These are phyloP conservation scores for Clonostachys solani DNA, from an alignment of 2,329 filamentous ascomycete species.

Conservation along the genomic window DNA sequence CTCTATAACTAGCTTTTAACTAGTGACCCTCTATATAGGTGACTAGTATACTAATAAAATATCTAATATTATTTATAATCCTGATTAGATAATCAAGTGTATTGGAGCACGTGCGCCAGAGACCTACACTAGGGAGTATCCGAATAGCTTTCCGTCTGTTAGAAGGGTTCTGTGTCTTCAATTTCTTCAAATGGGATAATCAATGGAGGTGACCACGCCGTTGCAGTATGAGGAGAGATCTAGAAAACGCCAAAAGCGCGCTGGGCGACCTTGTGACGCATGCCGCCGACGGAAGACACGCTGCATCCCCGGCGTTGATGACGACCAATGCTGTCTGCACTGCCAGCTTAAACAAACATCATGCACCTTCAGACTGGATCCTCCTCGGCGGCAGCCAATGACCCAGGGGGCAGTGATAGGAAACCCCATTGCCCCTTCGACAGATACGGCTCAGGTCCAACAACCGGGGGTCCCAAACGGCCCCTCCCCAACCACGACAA, in stretches of 20 bases:
- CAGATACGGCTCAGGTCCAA: not conserved
- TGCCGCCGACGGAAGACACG: conserved; percentile 9
- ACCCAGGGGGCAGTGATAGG: no score
- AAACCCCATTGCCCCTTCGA: not conserved
- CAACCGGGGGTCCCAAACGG: not conserved
- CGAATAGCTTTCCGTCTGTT: no score
- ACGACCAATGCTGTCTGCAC: conserved; percentile 5
- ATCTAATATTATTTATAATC: not conserved
- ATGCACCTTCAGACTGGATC: conserved; percentile 6
- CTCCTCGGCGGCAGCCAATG: not conserved
- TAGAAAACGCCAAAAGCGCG: conserved; percentile 19
- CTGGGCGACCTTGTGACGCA: conserved; percentile 12
- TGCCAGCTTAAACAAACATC: conserved; percentile 6
- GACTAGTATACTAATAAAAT: not conserved
- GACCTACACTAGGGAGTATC: no score
- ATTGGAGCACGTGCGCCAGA: no score
- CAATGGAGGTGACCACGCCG: conserved; percentile 23
- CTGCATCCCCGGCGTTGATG: conserved; percentile 2
- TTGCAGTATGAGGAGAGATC: conserved; percentile 20
- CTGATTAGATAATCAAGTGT: not conserved
- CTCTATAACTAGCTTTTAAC: not conserved
- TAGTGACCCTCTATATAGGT: not conserved
- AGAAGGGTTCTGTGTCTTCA: not conserved
- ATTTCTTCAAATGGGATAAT: not conserved
- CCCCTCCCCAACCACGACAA: no score